Evolutionary conservation across 164 flowering plant species (phyloP).

Genomic region (Warburgia ugandensis): DNA sequence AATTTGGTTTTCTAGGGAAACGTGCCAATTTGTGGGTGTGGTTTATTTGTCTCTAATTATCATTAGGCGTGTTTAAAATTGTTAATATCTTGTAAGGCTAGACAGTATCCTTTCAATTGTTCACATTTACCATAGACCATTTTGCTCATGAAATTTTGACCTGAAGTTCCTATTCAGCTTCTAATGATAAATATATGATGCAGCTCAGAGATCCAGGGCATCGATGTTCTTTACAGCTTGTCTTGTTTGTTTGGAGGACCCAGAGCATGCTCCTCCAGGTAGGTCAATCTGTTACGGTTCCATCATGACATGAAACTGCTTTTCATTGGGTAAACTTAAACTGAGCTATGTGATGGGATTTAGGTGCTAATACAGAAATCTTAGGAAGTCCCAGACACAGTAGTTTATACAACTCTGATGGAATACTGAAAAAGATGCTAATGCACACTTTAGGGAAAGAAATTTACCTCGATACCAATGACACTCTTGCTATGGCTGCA

Average conservation of each 20-base stretch:
- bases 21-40: not conserved
- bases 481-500: no score
- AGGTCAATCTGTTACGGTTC: conserved; percentile 11
- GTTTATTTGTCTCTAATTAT: not conserved
- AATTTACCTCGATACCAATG: no score
- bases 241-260: conserved; percentile 80
- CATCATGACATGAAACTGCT: not conserved
- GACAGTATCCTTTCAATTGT: not conserved
- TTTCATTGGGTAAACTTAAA: not conserved
- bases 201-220: conserved; percentile 41
- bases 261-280: conserved; percentile 61
- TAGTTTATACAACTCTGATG: no score
- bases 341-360: no score
- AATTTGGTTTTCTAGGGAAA: not conserved
- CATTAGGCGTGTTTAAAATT: no score
- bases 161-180: not conserved
- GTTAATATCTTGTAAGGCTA: no score
- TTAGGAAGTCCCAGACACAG: no score
- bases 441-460: no score
- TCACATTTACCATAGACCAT: not conserved
- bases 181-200: conserved; percentile 7
- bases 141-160: conserved; percentile 2
- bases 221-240: conserved; percentile 52
- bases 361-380: no score
- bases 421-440: no score